Evolutionary conservation across 2,329 filamentous ascomycete genomes (phyloP).

Genomic region (Alternaria angustiovoidea): DNA sequence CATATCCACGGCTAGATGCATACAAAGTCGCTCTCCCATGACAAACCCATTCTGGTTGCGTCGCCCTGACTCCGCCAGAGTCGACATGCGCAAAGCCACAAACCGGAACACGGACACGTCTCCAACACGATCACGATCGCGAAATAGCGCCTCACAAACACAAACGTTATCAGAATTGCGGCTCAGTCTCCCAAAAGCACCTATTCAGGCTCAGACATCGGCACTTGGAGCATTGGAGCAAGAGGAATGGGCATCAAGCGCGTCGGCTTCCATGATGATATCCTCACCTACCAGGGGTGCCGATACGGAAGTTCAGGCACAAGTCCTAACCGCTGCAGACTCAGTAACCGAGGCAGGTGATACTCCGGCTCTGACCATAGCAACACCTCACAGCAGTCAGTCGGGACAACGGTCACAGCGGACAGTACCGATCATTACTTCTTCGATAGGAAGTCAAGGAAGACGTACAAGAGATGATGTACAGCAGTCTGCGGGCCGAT

Average conservation of each 20-base stretch:
- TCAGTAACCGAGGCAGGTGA: background rate
- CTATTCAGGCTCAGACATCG: conserved; percentile 10
- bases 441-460: conserved; percentile 4
- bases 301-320: background rate
- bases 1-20: conserved; percentile 19
- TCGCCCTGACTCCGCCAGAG: conserved; percentile 22
- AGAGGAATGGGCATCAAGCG: conserved; percentile 28
- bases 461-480: conserved; percentile 14
- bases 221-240: conserved; percentile 4
- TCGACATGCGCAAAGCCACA: conserved; percentile 12
- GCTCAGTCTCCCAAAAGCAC: conserved; percentile 26
- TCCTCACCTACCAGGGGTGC: conserved; percentile 21
- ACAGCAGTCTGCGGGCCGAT: conserved; percentile 26
- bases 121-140: conserved; percentile 28
- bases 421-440: conserved; percentile 13
- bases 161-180: conserved; percentile 17
- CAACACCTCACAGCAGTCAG: conserved; percentile 4
- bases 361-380: background rate
- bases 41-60: conserved; percentile 36
- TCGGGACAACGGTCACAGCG: conserved; percentile 9
- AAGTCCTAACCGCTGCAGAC: background rate
- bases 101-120: conserved; percentile 27
- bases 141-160: conserved; percentile 14
- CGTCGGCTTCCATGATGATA: conserved; percentile 36
- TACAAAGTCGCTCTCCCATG: conserved; percentile 19